Evolutionary conservation across 2,329 filamentous ascomycete species (phyloP).

Genomic region (Arachnopeziza araneosa): DNA sequence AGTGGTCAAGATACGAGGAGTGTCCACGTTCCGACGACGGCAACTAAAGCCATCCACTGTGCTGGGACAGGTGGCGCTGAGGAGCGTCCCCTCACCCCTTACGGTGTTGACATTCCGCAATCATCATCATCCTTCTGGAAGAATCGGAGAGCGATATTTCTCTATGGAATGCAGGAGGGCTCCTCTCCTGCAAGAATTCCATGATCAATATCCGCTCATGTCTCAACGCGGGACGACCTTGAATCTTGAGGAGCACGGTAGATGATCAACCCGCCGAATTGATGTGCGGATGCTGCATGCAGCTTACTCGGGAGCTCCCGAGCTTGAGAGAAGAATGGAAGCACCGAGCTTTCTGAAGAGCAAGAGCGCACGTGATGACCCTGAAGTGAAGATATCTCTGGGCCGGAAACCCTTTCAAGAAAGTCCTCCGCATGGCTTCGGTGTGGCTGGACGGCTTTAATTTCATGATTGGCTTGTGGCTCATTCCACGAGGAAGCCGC

Average conservation of each 20-base stretch:
- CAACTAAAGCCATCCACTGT: background rate
- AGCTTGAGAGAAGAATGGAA: background rate
- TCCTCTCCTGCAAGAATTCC: no score
- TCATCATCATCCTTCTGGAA: no score
- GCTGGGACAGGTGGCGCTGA: background rate
- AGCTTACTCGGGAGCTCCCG: no score
- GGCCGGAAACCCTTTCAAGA: background rate
- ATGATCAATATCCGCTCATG: no score
- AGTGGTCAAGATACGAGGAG: slow-evolving; percentile 9
- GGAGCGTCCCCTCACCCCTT: no score
- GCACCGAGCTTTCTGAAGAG: background rate
- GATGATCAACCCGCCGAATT: no score
- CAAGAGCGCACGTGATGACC: background rate
- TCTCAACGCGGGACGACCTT: no score
- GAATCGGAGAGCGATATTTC: no score
- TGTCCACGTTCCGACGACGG: background rate
- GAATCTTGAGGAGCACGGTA: no score
- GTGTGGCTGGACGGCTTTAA: background rate
- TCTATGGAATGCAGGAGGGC: no score
- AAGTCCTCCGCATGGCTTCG: background rate
- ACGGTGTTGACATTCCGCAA: no score
- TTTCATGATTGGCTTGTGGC: background rate
- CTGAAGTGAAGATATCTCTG: background rate
- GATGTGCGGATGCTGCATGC: no score
- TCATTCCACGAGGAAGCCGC: background rate